phyloP scores from a whole-genome alignment of 2,329 filamentous ascomycete species.

The Fusarium aywerte region DNA sequence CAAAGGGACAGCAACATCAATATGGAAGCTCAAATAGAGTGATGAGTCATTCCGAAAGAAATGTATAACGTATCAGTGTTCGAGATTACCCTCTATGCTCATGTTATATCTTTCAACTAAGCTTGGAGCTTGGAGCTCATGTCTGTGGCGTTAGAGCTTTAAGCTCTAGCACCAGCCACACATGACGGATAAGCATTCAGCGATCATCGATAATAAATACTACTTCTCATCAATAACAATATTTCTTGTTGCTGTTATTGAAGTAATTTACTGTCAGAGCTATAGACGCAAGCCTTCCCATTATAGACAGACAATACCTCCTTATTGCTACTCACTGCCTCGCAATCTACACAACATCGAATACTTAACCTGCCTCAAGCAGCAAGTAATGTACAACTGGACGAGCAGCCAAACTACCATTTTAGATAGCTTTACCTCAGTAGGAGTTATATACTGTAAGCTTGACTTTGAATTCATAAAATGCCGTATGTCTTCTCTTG shows the following conservation, averaged over 20 bases:
- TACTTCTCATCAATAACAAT: not conserved
- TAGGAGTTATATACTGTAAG: too few species aligned
- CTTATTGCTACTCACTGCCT: not conserved
- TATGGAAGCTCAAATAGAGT: not conserved
- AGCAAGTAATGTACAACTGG: not conserved
- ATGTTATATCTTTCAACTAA: not conserved
- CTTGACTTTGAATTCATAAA: not conserved
- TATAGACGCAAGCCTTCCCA: not conserved
- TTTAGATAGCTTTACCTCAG: too few species aligned
- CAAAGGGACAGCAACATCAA: constrained; percentile 26
- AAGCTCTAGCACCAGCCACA: constrained; percentile 26
- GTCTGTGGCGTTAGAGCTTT: constrained; percentile 30
- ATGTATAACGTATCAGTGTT: not conserved
- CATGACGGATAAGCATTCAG: not conserved
- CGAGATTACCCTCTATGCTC: not conserved
- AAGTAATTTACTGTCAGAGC: not conserved
- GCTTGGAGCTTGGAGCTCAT: constrained; percentile 10
- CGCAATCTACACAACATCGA: not conserved
- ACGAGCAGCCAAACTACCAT: not conserved
- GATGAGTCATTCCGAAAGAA: constrained; percentile 4
- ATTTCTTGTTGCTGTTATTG: not conserved
- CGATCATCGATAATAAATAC: not conserved
- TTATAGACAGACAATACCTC: not conserved
- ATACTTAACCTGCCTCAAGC: not conserved
- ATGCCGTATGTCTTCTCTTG: not conserved